Conservation (phyloP, 805 yeast species). For the Pichia nakasei region DNA sequence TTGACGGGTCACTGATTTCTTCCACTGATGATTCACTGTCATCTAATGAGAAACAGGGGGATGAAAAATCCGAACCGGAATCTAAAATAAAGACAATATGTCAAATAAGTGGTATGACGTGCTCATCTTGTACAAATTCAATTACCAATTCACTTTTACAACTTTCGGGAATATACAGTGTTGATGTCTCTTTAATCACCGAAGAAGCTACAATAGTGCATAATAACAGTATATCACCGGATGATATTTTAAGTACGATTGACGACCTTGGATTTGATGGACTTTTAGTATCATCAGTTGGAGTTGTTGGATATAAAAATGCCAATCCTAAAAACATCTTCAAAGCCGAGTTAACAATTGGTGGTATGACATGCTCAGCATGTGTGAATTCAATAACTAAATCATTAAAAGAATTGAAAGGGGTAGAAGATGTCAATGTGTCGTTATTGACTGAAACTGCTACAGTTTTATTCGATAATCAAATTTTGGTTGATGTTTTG, state of each 20-base stretch:
- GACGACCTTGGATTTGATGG: constrained; percentile 69
- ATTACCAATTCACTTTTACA: constrained; percentile 32
- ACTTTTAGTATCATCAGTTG: constrained; percentile 8
- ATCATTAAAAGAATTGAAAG: constrained; percentile 32
- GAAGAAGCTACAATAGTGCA: constrained; percentile 61
- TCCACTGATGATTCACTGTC: not conserved
- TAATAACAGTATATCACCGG: constrained; percentile 23
- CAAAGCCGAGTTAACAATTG: constrained; percentile 32
- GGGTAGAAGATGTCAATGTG: constrained; percentile 35
- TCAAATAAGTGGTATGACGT: constrained; percentile 74
- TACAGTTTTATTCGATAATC: constrained; percentile 37
- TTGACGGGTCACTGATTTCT: constrained; percentile 27
- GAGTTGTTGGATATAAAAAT: not conserved
- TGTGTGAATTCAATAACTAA: constrained; percentile 48
- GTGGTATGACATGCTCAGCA: constrained; percentile 71
- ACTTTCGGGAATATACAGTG: constrained; percentile 26
- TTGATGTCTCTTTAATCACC: constrained; percentile 64
- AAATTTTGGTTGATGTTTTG: constrained; percentile 19
- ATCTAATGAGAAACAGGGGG: not conserved
- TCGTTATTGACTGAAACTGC: constrained; percentile 71
- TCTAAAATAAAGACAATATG: constrained; percentile 11
- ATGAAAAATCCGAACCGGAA: not conserved
- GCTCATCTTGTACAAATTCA: constrained; percentile 73
- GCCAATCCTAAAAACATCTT: not conserved
- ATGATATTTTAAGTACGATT: constrained; percentile 39